Evolutionary conservation across 1,284 basidiomycete species (phyloP).

Genomic region (Ganoderma lucidum): DNA sequence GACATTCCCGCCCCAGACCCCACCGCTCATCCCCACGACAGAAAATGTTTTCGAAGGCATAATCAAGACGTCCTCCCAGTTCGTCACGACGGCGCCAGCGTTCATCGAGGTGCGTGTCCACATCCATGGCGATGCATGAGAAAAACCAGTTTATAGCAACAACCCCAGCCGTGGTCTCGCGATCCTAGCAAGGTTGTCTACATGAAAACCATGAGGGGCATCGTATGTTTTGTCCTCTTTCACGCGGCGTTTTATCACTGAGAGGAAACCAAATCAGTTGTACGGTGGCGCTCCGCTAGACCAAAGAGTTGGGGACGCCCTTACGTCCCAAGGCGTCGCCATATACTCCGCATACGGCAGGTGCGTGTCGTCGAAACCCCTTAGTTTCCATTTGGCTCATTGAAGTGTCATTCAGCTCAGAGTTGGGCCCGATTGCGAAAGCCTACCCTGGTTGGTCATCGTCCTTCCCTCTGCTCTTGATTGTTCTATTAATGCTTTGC

Average conservation of each 20-base stretch:
- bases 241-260: background rate
- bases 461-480: too few species aligned
- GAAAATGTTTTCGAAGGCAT: constrained; percentile 34
- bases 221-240: constrained; percentile 25
- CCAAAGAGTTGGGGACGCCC: constrained; percentile 36
- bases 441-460: constrained; percentile 23
- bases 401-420: constrained; percentile 28
- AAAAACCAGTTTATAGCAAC: background rate
- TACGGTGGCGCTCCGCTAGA: constrained; percentile 42
- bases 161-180: constrained; percentile 31
- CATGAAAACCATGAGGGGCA: constrained; percentile 29
- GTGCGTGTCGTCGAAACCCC: constrained; percentile 23
- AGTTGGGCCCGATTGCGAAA: constrained; percentile 29
- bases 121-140: background rate
- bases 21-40: constrained; percentile 35
- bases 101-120: constrained; percentile 37
- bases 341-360: constrained; percentile 36
- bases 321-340: constrained; percentile 36
- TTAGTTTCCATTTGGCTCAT: background rate
- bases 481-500: background rate
- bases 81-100: constrained; percentile 37
- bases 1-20: constrained; percentile 29
- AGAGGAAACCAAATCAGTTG: constrained; percentile 24
- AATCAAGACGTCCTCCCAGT: constrained; percentile 28
- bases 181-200: constrained; percentile 29